Evolutionary conservation across 2,329 filamentous ascomycete genomes (phyloP).

Genomic region (Colletotrichum incanum): DNA sequence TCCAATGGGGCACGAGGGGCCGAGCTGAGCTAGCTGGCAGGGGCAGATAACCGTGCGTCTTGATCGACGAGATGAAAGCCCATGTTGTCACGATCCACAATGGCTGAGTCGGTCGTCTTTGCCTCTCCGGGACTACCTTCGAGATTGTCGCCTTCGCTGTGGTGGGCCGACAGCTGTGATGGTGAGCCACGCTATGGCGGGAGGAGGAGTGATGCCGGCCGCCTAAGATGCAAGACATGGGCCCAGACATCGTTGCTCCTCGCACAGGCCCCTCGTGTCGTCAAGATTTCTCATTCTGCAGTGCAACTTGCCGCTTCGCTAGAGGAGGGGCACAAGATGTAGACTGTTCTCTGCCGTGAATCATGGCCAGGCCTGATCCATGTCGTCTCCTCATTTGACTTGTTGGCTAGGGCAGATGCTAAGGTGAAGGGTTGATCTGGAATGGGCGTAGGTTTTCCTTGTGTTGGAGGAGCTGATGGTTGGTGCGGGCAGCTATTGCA

Average conservation of each 20-base stretch:
- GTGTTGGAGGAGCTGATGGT: not conserved
- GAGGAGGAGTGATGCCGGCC: not conserved
- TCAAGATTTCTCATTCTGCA: slow-evolving; percentile 1
- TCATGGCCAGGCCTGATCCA: slow-evolving; percentile 1
- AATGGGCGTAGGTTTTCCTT: not conserved
- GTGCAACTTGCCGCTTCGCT: not conserved
- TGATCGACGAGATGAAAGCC: slow-evolving; percentile 33
- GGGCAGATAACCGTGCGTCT: slow-evolving; percentile 28
- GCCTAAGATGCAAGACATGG: slow-evolving; percentile 13
- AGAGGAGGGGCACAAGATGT: slow-evolving; percentile 5
- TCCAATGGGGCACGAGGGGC: slow-evolving; percentile 22
- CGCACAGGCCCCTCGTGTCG: slow-evolving; percentile 10
- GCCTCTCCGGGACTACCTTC: not conserved
- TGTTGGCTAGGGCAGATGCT: slow-evolving; percentile 1
- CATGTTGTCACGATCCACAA: slow-evolving; percentile 1
- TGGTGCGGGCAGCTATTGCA: not conserved
- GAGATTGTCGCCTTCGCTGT: not conserved
- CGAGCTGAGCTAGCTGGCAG: not conserved
- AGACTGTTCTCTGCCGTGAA: not conserved
- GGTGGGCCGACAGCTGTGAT: not conserved
- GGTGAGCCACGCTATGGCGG: not conserved
- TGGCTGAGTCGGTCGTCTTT: not conserved
- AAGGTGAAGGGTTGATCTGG: slow-evolving; percentile 1
- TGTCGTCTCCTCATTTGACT: not conserved
- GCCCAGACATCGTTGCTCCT: slow-evolving; percentile 16